These are phyloP conservation scores for Anthoceros angustus DNA, from an alignment of 225 moss, liverwort and hornwort genomes.

Conservation along the genomic window DNA sequence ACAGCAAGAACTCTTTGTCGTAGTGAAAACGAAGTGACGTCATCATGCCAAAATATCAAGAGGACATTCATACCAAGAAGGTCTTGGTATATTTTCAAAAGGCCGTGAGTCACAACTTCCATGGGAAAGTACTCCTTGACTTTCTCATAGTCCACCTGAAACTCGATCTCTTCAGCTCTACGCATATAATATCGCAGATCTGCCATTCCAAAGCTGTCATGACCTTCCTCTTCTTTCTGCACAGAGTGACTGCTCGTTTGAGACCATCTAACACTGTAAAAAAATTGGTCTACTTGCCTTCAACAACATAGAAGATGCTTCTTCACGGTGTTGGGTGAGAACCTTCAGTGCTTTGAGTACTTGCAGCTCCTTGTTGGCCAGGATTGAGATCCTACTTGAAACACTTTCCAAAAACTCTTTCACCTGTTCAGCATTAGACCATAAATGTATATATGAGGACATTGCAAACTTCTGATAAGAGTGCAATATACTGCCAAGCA, in stretches of 20 bases:
- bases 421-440: conserved; percentile 27
- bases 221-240: conserved; percentile 82
- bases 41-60: neutral
- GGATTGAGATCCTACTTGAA: conserved; percentile 59
- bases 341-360: conserved; percentile 87
- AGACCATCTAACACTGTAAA: no score
- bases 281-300: no score
- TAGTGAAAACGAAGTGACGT: neutral
- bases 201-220: conserved; percentile 61
- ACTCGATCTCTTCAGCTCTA: conserved; percentile 78
- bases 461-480: conserved; percentile 3
- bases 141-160: conserved; percentile 84
- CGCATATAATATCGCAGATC: conserved; percentile 87
- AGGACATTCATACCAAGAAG: conserved; percentile 40
- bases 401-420: conserved; percentile 66
- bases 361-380: conserved; percentile 72
- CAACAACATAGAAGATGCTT: neutral
- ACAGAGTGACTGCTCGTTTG: neutral
- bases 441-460: neutral
- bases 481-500: neutral
- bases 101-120: conserved; percentile 74
- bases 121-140: conserved; percentile 91
- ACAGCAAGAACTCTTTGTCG: neutral
- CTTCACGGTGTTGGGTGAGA: neutral
- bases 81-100: conserved; percentile 87